Conservation (phyloP, 768 basidiomycete genomes). For the Symmetrospora coprosmae region DNA sequence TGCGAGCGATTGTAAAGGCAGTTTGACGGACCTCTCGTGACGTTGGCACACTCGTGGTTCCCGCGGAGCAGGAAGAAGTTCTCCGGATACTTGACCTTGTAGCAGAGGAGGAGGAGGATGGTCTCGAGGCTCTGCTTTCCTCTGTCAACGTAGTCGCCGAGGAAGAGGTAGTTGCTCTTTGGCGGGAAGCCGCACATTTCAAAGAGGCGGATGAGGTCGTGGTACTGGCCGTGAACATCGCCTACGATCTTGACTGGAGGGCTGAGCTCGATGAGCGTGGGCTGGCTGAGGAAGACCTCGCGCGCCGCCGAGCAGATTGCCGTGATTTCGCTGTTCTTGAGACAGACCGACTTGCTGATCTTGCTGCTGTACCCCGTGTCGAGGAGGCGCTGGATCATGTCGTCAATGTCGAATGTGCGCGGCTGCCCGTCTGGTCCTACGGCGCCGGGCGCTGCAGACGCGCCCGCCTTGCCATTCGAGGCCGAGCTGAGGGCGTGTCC, state of each 20-base stretch:
- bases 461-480: not conserved
- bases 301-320: slow-evolving; percentile 88
- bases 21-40: slow-evolving; percentile 68
- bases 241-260: slow-evolving; percentile 99
- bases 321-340: slow-evolving; percentile 92
- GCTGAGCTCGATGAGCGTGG: slow-evolving; percentile 88
- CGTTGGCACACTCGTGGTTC: slow-evolving; percentile 98
- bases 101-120: slow-evolving; percentile 86
- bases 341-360: slow-evolving; percentile 83
- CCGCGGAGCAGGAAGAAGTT: slow-evolving; percentile 96
- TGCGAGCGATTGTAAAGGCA: slow-evolving; percentile 1
- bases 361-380: slow-evolving; percentile 97
- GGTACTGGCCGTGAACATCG: slow-evolving; percentile 97
- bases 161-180: slow-evolving; percentile 89
- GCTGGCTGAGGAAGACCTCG: slow-evolving; percentile 89
- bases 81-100: slow-evolving; percentile 99
- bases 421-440: slow-evolving; percentile 23
- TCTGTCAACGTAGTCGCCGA: slow-evolving; percentile 97
- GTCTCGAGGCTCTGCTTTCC: slow-evolving; percentile 98
- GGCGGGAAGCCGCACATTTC: slow-evolving; percentile 99
- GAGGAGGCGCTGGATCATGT: slow-evolving; percentile 90
- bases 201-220: slow-evolving; percentile 91
- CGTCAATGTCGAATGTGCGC: slow-evolving; percentile 73
- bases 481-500: slow-evolving; percentile 30
- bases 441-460: slow-evolving; percentile 27